A percentile compares a stretch with the other conserved stretches of the same genome.
Evolutionary conservation across 176 grass and related monocot species (phyloP).

Genomic region (Carex kokanica): DNA sequence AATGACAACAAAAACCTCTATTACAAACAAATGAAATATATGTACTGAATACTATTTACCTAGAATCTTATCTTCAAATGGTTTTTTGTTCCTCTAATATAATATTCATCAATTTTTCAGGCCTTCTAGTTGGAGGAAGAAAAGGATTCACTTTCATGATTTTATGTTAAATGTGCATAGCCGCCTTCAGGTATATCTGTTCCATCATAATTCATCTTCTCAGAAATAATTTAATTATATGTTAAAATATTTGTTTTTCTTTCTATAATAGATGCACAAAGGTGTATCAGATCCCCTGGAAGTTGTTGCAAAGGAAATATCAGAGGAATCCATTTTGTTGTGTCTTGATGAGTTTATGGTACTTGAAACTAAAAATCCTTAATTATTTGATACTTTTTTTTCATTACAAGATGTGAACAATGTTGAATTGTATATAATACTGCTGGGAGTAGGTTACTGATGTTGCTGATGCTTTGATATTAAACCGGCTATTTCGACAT

Average conservation of each 20-base stretch:
- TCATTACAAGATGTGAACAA: neutral
- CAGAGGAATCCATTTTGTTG: slow-evolving; percentile 80
- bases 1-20: neutral
- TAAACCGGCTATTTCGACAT: slow-evolving; percentile 81
- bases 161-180: slow-evolving; percentile 96
- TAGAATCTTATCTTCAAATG: neutral
- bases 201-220: neutral
- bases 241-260: neutral
- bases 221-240: neutral
- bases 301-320: slow-evolving; percentile 82
- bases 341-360: slow-evolving; percentile 98
- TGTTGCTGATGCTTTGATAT: slow-evolving; percentile 87
- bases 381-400: neutral
- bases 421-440: neutral
- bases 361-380: neutral
- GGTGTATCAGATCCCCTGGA: slow-evolving; percentile 88
- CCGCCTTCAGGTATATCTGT: slow-evolving; percentile 54
- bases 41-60: neutral
- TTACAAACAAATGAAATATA: neutral
- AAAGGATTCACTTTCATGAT: slow-evolving; percentile 89
- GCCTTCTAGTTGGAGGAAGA: slow-evolving; percentile 89
- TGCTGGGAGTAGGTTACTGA: slow-evolving; percentile 65
- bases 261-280: slow-evolving; percentile 70
- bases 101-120: slow-evolving; percentile 35
- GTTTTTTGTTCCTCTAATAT: neutral